A percentile compares a stretch with the other conserved stretches of the same genome.
These are phyloP conservation scores for Prosopis cineraria DNA, from an alignment of 306 rosid genomes.

Conservation along the genomic window DNA sequence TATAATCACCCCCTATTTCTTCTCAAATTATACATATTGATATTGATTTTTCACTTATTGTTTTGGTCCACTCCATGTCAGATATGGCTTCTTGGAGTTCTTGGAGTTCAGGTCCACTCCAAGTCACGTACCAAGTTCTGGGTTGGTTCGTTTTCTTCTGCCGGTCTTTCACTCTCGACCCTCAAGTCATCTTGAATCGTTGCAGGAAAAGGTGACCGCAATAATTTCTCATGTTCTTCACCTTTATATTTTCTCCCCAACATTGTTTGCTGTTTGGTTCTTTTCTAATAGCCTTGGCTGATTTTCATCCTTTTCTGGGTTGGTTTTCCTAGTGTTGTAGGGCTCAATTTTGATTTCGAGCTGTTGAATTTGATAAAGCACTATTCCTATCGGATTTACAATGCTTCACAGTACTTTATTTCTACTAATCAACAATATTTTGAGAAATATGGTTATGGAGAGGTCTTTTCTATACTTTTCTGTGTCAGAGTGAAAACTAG, in stretches of 20 bases:
- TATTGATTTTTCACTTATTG: too few species aligned
- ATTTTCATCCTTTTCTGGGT: too few species aligned
- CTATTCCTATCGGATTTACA: slow-evolving; percentile 80
- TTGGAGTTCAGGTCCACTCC: slow-evolving; percentile 75
- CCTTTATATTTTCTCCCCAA: background rate
- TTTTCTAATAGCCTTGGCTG: background rate
- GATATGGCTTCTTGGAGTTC: too few species aligned
- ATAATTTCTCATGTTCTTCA: background rate
- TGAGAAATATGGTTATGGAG: slow-evolving; percentile 59
- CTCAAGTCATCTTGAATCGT: slow-evolving; percentile 82
- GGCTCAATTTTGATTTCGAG: slow-evolving; percentile 87
- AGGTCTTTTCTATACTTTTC: slow-evolving; percentile 48
- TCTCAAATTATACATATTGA: too few species aligned
- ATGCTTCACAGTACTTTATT: slow-evolving; percentile 85
- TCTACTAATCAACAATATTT: slow-evolving; percentile 70
- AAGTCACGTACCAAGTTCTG: slow-evolving; percentile 59
- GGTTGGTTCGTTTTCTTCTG: slow-evolving; percentile 80
- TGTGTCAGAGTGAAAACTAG: too few species aligned
- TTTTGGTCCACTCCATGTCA: too few species aligned
- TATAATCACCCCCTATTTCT: too few species aligned
- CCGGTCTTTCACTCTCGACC: slow-evolving; percentile 85
- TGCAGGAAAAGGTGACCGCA: slow-evolving; percentile 69
- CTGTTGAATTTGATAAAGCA: slow-evolving; percentile 82
- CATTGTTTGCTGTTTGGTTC: background rate
- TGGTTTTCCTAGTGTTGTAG: slow-evolving; percentile 66